Conservation (phyloP, 169 alveolate genomes). For the Cystoisospora suis region DNA sequence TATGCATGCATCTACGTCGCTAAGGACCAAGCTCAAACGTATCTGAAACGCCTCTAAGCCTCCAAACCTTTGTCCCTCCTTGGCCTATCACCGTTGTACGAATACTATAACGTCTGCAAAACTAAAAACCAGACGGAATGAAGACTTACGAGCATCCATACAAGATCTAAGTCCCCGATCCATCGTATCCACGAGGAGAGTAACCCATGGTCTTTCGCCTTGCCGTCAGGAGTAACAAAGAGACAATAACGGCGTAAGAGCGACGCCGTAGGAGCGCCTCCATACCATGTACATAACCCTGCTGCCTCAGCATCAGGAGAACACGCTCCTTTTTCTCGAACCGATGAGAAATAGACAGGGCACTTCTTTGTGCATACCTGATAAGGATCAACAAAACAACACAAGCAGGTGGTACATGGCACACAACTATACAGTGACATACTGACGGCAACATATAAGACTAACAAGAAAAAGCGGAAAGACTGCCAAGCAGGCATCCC, state of each 20-base stretch:
- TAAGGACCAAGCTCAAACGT: too few species aligned
- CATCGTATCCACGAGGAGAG: conserved; percentile 34
- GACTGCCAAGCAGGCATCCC: too few species aligned
- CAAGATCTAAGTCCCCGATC: conserved; percentile 26
- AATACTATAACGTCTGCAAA: too few species aligned
- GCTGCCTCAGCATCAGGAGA: conserved; percentile 19
- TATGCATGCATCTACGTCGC: too few species aligned
- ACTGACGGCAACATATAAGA: background rate
- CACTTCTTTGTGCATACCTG: conserved; percentile 42
- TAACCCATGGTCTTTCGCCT: conserved; percentile 31
- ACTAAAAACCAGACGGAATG: too few species aligned
- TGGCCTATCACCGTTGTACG: too few species aligned
- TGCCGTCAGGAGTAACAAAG: conserved; percentile 12
- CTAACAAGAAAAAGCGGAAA: too few species aligned
- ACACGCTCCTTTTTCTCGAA: background rate
- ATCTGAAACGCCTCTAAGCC: too few species aligned
- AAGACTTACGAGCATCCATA: conserved; percentile 12
- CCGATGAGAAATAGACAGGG: background rate
- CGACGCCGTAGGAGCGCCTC: background rate
- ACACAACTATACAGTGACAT: background rate
- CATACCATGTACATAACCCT: conserved; percentile 40
- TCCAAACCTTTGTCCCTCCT: too few species aligned
- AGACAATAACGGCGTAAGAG: conserved; percentile 31
- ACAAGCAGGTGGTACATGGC: background rate
- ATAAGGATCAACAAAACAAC: background rate